These are phyloP conservation scores for Pseudonectria foliicola DNA, from an alignment of 2,329 filamentous ascomycete species.

Conservation along the genomic window DNA sequence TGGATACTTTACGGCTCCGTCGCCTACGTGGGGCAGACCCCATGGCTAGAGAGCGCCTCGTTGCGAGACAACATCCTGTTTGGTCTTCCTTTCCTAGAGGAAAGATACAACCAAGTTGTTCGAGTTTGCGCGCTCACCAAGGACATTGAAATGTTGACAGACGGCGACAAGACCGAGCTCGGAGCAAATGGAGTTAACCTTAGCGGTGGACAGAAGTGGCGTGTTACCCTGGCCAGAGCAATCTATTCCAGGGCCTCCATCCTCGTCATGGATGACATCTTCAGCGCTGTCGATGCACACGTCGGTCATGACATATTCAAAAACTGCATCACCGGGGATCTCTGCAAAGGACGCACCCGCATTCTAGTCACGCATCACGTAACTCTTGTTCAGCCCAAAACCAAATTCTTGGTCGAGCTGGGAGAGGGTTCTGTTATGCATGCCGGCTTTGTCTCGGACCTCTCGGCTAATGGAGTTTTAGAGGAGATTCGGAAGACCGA, in stretches of 20 bases:
- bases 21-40: slow-evolving; percentile 71
- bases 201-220: slow-evolving; percentile 77
- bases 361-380: slow-evolving; percentile 80
- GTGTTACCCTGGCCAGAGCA: slow-evolving; percentile 71
- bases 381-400: slow-evolving; percentile 59
- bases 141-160: slow-evolving; percentile 67
- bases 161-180: slow-evolving; percentile 75
- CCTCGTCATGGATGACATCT: slow-evolving; percentile 75
- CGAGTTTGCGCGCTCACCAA: slow-evolving; percentile 67
- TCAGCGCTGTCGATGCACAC: slow-evolving; percentile 75
- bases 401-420: slow-evolving; percentile 68
- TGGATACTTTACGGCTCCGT: slow-evolving; percentile 66
- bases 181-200: slow-evolving; percentile 80
- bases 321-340: slow-evolving; percentile 63
- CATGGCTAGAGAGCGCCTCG: slow-evolving; percentile 79
- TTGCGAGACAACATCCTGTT: slow-evolving; percentile 76
- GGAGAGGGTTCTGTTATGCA: slow-evolving; percentile 60
- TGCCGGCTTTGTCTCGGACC: slow-evolving; percentile 58
- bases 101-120: slow-evolving; percentile 64
- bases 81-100: slow-evolving; percentile 60
- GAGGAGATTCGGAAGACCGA: slow-evolving; percentile 52
- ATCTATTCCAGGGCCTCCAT: slow-evolving; percentile 73
- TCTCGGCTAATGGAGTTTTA: slow-evolving; percentile 49
- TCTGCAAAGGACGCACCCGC: slow-evolving; percentile 62
- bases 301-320: slow-evolving; percentile 75